phyloP scores from a whole-genome alignment of 345 rosid species.

The Leavenworthia alabamica region DNA sequence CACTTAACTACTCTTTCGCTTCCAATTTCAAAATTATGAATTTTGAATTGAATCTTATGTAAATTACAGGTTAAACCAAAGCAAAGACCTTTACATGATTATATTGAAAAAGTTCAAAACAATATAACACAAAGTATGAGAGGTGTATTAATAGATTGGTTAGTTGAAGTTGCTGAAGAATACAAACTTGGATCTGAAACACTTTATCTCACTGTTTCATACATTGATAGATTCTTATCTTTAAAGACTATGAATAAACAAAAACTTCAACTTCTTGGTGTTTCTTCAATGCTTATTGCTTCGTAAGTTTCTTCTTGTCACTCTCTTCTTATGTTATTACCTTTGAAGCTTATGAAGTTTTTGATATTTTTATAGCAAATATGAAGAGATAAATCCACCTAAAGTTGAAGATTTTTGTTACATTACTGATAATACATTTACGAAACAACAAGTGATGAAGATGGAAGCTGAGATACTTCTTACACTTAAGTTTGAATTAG shows the following conservation, averaged over 20 bases:
- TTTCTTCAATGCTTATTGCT: constrained; percentile 78
- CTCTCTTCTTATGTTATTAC: no score
- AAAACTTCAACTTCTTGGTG: constrained; percentile 66
- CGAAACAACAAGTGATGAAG: constrained; percentile 55
- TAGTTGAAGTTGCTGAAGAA: constrained; percentile 69
- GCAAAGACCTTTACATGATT: constrained; percentile 55
- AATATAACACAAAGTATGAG: constrained; percentile 62
- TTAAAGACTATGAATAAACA: constrained; percentile 38
- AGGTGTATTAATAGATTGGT: constrained; percentile 68
- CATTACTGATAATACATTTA: constrained; percentile 60
- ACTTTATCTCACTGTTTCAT: constrained; percentile 44
- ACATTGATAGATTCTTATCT: constrained; percentile 57
- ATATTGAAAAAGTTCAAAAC: constrained; percentile 57
- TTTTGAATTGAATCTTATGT: neutral
- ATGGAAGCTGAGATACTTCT: constrained; percentile 70
- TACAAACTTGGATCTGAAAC: constrained; percentile 59
- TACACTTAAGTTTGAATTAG: constrained; percentile 54
- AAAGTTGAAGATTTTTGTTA: constrained; percentile 59
- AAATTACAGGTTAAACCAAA: constrained; percentile 43
- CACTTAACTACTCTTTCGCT: neutral
- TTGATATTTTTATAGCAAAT: constrained; percentile 42
- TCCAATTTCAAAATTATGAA: neutral
- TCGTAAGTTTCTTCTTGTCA: constrained; percentile 44
- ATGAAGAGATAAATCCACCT: constrained; percentile 65
- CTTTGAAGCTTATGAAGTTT: neutral